Conservation (phyloP, 805 yeast species). For the Myxozyma lipomycoides region DNA sequence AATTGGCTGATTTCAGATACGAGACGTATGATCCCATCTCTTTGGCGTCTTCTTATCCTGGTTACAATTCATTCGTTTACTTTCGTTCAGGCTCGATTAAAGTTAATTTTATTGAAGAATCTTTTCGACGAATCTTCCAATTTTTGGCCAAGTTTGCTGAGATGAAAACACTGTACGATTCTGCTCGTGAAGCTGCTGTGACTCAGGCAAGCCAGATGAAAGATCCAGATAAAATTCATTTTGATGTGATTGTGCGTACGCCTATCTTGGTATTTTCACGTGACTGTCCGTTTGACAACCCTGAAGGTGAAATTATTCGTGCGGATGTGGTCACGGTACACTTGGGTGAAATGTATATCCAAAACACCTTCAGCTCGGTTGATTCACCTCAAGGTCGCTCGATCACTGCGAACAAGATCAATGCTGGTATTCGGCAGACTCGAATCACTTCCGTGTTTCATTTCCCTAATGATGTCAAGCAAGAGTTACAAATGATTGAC, state of each 20-base stretch:
- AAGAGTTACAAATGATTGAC: constrained; percentile 56
- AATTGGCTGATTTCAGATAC: constrained; percentile 75
- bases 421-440: constrained; percentile 69
- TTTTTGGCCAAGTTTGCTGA: constrained; percentile 70
- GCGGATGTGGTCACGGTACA: constrained; percentile 66
- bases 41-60: constrained; percentile 33
- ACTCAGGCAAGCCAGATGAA: constrained; percentile 68
- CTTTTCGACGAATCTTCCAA: constrained; percentile 61
- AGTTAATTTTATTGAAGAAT: constrained; percentile 75
- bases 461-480: constrained; percentile 45
- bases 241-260: constrained; percentile 69
- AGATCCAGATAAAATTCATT: constrained; percentile 56
- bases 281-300: constrained; percentile 37
- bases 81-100: constrained; percentile 72
- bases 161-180: constrained; percentile 87
- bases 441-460: constrained; percentile 60
- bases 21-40: constrained; percentile 69
- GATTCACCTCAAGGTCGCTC: constrained; percentile 28
- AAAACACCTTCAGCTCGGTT: constrained; percentile 51
- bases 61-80: constrained; percentile 53
- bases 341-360: constrained; percentile 76
- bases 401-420: constrained; percentile 50
- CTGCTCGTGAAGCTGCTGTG: constrained; percentile 83
- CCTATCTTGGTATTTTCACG: constrained; percentile 82
- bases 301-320: constrained; percentile 34